Base-by-base conservation (phyloP, 2,329 filamentous ascomycete species). In the Alternaria novae-zelandiae region DNA sequence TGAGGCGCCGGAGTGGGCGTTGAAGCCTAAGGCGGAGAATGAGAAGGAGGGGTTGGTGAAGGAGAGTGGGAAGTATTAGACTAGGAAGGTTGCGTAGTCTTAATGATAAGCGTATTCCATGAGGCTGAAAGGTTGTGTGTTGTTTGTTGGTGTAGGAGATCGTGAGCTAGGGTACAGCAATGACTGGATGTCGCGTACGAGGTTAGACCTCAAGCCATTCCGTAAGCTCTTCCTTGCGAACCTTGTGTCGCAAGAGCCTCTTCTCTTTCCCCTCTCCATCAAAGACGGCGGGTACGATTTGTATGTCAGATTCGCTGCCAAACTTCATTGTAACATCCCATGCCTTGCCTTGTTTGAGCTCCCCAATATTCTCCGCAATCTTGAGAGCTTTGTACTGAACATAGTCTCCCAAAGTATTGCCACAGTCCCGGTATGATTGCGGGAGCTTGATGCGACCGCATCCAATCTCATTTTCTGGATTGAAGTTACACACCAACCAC, bases 1-100 rank as follows among this genome's bases (percentile, higher is more conserved):
- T 76, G 87, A 87, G 73, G 83, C 88, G 36, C 87, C 88, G 0
- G 84, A 82, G 55, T 90, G 88, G 88, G 85, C 83, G 55, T 81
- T 82, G 77, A 83, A 81, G 77, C 85, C 82, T 26, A 89, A 89
- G 80, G 80, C 79, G 56, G 81, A 86, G 73, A 90, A 90, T 73
- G 86, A 87, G 78, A 82, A 84, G 66, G 79, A 81, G 17, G 87
- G 87, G 0, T 72, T 86, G 63, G 87, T 89, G 10, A 87, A 84
- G 72, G 66, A 72, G 66, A 74, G 69, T 70, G 76, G 73, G 47
- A 78, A 75, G 60, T 78, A 78, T 50, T 73, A 66, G 30, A 23
- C n/a, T 9, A 4, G 4, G 32, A 36, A 36, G 32, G 4, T 2
- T 36, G 32, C 10, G 8, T 36, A 36, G 32, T 36, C 7, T n/a